Evolutionary conservation across 345 rosid genomes (phyloP), one percentile per base, ranked within the genome.

Genomic region (Lumnitzera littorea): DNA sequence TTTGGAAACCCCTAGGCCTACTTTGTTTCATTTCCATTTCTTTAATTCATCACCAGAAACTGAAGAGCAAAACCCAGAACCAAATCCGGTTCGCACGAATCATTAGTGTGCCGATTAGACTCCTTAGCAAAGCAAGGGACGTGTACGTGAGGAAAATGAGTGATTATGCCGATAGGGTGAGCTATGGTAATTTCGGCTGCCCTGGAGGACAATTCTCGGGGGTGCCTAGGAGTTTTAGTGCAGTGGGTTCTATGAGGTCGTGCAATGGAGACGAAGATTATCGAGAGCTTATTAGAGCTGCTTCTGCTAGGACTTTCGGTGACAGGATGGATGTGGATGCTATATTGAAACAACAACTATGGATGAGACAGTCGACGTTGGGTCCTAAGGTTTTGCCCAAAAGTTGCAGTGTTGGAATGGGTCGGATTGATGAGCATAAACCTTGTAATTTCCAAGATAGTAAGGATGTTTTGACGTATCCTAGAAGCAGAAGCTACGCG

Each of bases 361-460:
- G 15, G 53, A 31, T 1, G 16, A 54, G 46, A 27, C 63, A 52
- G 60, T 20, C 50, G 27, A 56, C 51, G 25, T 57, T 23, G 4
- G 55, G 53, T 43, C 49, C 53, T 13, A 58, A 63, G 27, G 74
- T 70, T 23, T 56, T 71, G 75, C 67, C 67, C 2, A 77, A 79
- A 64, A 81, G 77, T 60, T 24, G 23, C 9, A 76, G 75, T 60
- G 83, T 68, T 25, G 74, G 62, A 11, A 76, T 88, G 67, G 94
- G 82, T 50, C 76, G 86, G 75, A 91, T 91, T 15, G 96, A 91
- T 63, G 97, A 91, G 66, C 96, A 85, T 36, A 60, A 58, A 46
- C 59, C 78, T 48, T 75, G 81, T 55, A 74, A 79, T 12, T 80
- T 87, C 58, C 80, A 60, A 11, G 85, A 70, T 36, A 46, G 20